A percentile compares a stretch with the other conserved stretches of the same genome.
Conservation (phyloP, 805 yeast genomes). For the Nakazawaea pomicola region DNA sequence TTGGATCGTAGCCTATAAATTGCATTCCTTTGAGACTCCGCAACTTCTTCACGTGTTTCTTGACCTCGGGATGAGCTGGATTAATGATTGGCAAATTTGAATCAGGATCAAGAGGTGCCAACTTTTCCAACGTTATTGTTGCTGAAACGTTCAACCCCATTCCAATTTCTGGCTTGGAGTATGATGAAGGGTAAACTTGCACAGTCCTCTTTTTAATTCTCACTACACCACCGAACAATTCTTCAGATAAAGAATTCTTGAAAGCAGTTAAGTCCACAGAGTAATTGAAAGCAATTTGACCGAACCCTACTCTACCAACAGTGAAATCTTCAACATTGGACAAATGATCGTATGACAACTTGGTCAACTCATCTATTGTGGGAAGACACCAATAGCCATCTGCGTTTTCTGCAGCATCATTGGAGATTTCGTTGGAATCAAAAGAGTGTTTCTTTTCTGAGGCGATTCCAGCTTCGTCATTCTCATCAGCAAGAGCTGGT, state of each 20-base stretch:
- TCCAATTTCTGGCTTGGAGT: constrained; percentile 55
- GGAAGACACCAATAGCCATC: constrained; percentile 68
- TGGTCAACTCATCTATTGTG: constrained; percentile 42
- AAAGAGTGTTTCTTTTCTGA: background rate
- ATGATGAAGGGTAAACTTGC: constrained; percentile 57
- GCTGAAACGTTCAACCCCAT: constrained; percentile 75
- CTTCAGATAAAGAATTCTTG: constrained; percentile 31
- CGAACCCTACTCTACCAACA: constrained; percentile 62
- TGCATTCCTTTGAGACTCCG: constrained; percentile 64
- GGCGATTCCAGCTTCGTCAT: background rate
- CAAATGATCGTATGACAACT: constrained; percentile 41
- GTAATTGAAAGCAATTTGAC: constrained; percentile 58
- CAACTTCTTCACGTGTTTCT: constrained; percentile 44
- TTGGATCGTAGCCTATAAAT: constrained; percentile 74
- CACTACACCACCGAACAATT: constrained; percentile 36
- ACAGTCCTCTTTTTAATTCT: constrained; percentile 46
- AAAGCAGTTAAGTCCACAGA: constrained; percentile 67
- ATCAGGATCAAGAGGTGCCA: constrained; percentile 39
- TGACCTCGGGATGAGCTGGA: constrained; percentile 35
- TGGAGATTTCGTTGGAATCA: background rate
- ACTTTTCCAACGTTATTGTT: constrained; percentile 58
- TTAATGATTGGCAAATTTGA: constrained; percentile 23
- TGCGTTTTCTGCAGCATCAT: constrained; percentile 1
- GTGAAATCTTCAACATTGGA: constrained; percentile 56
- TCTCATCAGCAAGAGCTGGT: too few relatives aligned